These are phyloP conservation scores for Hypoxylon sp. DNA, from an alignment of 2,329 filamentous ascomycete genomes.

Conservation along the genomic window DNA sequence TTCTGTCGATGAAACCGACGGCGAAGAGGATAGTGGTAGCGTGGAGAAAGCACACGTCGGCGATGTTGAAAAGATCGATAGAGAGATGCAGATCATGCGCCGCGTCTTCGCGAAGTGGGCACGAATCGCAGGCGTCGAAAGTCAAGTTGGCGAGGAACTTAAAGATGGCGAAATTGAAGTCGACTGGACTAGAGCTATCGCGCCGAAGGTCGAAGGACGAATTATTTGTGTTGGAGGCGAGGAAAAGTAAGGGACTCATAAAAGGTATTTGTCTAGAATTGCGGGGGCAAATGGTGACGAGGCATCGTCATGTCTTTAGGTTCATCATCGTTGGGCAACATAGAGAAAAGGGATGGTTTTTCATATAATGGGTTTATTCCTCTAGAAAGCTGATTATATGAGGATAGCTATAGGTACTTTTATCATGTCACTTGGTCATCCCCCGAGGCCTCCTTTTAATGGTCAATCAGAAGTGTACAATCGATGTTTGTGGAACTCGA, in stretches of 20 bases:
- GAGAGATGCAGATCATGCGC: slow-evolving; percentile 70
- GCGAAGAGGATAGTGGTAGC: slow-evolving; percentile 47
- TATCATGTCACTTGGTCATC: too few relatives aligned
- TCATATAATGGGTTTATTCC: too few relatives aligned
- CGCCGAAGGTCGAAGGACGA: slow-evolving; percentile 78
- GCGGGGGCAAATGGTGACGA: too few relatives aligned
- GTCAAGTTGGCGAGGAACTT: slow-evolving; percentile 61
- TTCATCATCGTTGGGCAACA: too few relatives aligned
- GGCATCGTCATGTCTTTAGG: too few relatives aligned
- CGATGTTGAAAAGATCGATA: slow-evolving; percentile 56
- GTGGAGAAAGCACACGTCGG: slow-evolving; percentile 45
- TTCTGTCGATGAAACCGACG: slow-evolving; percentile 55
- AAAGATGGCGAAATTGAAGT: slow-evolving; percentile 67
- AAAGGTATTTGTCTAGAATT: too few relatives aligned
- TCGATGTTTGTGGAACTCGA: too few relatives aligned
- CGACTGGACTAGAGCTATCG: slow-evolving; percentile 83
- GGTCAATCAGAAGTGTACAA: too few relatives aligned
- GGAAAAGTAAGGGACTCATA: slow-evolving; percentile 23
- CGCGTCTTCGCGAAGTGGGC: slow-evolving; percentile 79
- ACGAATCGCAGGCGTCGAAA: slow-evolving; percentile 69
- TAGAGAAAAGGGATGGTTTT: too few relatives aligned
- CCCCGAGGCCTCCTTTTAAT: too few relatives aligned
- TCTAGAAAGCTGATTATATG: too few relatives aligned
- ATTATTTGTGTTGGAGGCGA: slow-evolving; percentile 56
- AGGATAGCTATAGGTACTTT: too few relatives aligned